Evolutionary conservation across 192 early-diverging fungal species (phyloP).

Genomic region (Dimargaris verticillata): DNA sequence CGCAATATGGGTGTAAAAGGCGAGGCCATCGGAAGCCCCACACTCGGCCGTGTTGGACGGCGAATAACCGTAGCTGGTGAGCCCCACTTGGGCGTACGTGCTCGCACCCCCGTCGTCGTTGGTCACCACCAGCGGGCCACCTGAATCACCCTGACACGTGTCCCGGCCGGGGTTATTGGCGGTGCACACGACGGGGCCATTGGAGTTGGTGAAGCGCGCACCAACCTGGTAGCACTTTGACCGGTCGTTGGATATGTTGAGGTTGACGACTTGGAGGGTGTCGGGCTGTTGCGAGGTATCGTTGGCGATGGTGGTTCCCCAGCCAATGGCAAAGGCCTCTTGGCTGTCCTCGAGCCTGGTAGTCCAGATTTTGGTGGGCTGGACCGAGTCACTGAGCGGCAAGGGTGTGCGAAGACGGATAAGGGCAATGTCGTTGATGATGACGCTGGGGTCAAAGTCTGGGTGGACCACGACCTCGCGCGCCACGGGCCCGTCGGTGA

Average conservation of each 20-base stretch:
- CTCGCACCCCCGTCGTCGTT: not conserved
- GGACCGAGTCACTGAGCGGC: slow-evolving; percentile 14
- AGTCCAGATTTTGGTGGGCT: slow-evolving; percentile 25
- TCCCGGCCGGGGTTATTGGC: slow-evolving; percentile 15
- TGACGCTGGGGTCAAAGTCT: slow-evolving; percentile 1
- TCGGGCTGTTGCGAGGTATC: slow-evolving; percentile 17
- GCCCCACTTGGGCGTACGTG: slow-evolving; percentile 17
- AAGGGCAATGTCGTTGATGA: slow-evolving; percentile 31
- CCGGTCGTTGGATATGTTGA: slow-evolving; percentile 14
- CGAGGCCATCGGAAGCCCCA: slow-evolving; percentile 22
- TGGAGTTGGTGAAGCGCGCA: slow-evolving; percentile 18
- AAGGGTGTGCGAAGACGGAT: slow-evolving; percentile 25
- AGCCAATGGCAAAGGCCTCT: slow-evolving; percentile 24
- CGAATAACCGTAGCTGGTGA: slow-evolving; percentile 32
- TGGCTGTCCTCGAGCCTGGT: slow-evolving; percentile 13
- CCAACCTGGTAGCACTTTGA: slow-evolving; percentile 6
- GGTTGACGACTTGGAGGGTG: slow-evolving; percentile 14
- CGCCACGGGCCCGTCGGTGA: not conserved
- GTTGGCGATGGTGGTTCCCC: slow-evolving; percentile 19
- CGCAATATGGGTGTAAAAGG: slow-evolving; percentile 29
- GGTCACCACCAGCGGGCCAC: slow-evolving; percentile 23
- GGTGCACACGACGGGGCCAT: slow-evolving; percentile 21
- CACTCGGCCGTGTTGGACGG: slow-evolving; percentile 12
- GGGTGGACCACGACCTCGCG: not conserved
- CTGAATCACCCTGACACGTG: slow-evolving; percentile 29